These are phyloP conservation scores for Monosporozyma aquatica DNA, from an alignment of 805 yeast genomes.

Conservation along the genomic window DNA sequence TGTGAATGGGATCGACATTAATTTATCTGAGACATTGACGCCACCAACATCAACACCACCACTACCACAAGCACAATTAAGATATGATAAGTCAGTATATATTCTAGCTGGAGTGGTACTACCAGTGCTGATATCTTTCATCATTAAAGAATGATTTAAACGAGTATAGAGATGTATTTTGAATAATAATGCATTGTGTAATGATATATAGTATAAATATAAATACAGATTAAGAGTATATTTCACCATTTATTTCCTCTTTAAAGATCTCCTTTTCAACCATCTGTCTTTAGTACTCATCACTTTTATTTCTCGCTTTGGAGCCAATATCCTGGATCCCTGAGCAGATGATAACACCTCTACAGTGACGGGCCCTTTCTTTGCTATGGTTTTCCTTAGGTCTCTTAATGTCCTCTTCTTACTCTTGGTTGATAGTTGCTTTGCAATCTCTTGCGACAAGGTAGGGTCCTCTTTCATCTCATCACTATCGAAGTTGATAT, in stretches of 20 bases:
- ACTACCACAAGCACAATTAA: background rate
- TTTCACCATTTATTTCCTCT: conserved; percentile 22
- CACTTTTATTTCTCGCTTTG: conserved; percentile 21
- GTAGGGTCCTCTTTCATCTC: too few species aligned
- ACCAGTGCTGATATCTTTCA: conserved; percentile 24
- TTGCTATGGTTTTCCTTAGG: conserved; percentile 23
- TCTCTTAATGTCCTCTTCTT: conserved; percentile 30
- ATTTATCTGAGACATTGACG: too few species aligned
- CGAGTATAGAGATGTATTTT: background rate
- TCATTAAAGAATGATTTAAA: conserved; percentile 10
- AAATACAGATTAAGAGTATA: background rate
- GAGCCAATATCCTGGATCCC: conserved; percentile 20
- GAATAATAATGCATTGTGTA: background rate
- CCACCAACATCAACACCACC: background rate
- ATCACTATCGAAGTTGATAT: conserved; percentile 30
- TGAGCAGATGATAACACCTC: conserved; percentile 21
- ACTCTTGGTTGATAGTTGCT: conserved; percentile 14
- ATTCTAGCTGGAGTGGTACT: conserved; percentile 21
- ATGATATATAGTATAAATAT: background rate
- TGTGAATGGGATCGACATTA: too few species aligned
- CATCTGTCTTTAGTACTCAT: conserved; percentile 27
- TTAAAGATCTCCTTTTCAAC: conserved; percentile 27
- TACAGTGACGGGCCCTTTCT: conserved; percentile 38
- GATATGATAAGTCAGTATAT: conserved; percentile 16
- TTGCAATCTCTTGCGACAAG: too few species aligned